A percentile compares a stretch with the other conserved stretches of the same genome.
Evolutionary conservation across 352 stramenopile genomes (phyloP).

Genomic region (Globisporangium mamillatum): DNA sequence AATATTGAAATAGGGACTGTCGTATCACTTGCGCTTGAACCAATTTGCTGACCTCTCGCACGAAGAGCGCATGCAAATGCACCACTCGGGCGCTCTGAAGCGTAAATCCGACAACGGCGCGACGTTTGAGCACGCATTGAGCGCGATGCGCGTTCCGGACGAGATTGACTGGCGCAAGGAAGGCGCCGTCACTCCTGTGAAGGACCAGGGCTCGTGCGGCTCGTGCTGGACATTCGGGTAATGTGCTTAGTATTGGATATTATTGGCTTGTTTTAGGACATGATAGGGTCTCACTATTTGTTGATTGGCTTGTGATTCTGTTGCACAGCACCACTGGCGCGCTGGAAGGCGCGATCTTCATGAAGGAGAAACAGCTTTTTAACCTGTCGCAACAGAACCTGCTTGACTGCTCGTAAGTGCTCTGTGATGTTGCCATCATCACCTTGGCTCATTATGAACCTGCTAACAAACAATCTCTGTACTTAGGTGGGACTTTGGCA

Average conservation of each 20-base stretch:
- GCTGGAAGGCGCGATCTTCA: conserved; percentile 73
- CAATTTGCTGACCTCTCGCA: conserved; percentile 80
- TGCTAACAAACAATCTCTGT: neutral
- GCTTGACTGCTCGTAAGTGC: conserved; percentile 84
- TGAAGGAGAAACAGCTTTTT: conserved; percentile 68
- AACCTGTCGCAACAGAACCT: conserved; percentile 89
- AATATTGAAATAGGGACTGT: conserved; percentile 41
- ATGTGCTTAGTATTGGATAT: neutral
- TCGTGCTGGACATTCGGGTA: conserved; percentile 92
- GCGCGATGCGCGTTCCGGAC: conserved; percentile 39
- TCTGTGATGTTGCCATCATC: neutral
- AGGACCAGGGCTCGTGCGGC: conserved; percentile 90
- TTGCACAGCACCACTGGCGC: conserved; percentile 66
- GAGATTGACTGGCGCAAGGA: conserved; percentile 87
- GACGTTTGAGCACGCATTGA: conserved; percentile 35
- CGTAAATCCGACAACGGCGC: conserved; percentile 66
- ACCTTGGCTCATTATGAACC: neutral
- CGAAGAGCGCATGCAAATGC: conserved; percentile 55
- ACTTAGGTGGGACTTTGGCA: conserved; percentile 84
- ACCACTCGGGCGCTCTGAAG: conserved; percentile 41
- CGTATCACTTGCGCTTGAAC: conserved; percentile 79
- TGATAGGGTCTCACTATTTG: conserved; percentile 9
- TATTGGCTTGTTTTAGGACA: neutral
- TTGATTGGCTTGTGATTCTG: neutral
- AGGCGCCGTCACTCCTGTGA: conserved; percentile 86